Conservation (phyloP, 352 stramenopile genomes). For the Phytopythium oedochilum region DNA sequence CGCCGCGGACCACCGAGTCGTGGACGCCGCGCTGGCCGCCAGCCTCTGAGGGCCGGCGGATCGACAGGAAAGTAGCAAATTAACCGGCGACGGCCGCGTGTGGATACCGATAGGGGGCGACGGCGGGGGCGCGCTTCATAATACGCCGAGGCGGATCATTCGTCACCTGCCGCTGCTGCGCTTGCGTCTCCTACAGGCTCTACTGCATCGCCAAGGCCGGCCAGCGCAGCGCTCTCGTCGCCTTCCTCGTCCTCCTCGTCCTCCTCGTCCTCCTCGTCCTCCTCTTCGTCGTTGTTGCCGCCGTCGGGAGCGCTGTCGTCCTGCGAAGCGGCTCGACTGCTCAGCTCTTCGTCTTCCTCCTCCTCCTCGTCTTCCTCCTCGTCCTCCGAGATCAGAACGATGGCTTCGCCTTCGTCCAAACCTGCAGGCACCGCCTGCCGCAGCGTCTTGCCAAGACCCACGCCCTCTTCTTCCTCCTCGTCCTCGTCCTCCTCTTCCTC, state of each 20-base stretch:
- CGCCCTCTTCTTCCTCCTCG: slow-evolving; percentile 22
- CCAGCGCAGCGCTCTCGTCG: slow-evolving; percentile 13
- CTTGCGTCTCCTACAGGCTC: slow-evolving; percentile 26
- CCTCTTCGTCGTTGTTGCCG: slow-evolving; percentile 17
- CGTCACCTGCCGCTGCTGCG: neutral
- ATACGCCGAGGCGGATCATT: neutral
- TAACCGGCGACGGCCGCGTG: neutral
- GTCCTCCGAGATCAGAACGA: slow-evolving; percentile 50
- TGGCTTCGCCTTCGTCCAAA: slow-evolving; percentile 29
- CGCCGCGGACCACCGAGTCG: slow-evolving; percentile 12
- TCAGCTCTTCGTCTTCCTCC: slow-evolving; percentile 4
- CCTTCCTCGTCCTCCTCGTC: slow-evolving; percentile 14
- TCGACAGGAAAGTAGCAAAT: neutral
- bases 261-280: slow-evolving; percentile 19
- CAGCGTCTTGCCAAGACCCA: slow-evolving; percentile 15
- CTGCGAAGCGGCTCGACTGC: slow-evolving; percentile 6
- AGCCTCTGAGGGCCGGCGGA: neutral
- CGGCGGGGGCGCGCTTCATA: neutral
- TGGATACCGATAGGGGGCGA: too few species aligned
- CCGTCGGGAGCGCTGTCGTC: neutral
- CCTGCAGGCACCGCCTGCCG: slow-evolving; percentile 8
- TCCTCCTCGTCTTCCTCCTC: slow-evolving; percentile 28
- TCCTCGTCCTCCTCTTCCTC: slow-evolving; percentile 28
- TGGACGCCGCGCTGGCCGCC: slow-evolving; percentile 8
- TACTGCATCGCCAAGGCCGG: slow-evolving; percentile 20